phyloP scores from a whole-genome alignment of 2,329 filamentous ascomycete genomes.

The Corynespora cassiicola region DNA sequence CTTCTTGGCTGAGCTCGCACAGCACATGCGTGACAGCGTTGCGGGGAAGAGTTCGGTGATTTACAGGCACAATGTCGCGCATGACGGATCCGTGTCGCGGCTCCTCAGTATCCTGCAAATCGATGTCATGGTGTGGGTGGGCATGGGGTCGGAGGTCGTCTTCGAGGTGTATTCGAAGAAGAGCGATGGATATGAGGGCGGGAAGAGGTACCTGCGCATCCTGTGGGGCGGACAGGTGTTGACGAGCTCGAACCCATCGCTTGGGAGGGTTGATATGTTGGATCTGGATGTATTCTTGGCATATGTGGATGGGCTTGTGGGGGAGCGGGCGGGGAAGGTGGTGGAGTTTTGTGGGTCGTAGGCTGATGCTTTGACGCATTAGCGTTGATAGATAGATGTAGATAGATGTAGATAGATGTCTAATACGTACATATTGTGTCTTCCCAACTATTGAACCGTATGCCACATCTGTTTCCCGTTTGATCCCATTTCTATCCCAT shows the following conservation, averaged over 20 bases:
- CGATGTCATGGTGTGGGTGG: slow-evolving; percentile 82
- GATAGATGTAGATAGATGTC: too few species aligned
- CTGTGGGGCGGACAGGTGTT: slow-evolving; percentile 74
- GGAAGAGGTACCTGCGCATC: slow-evolving; percentile 64
- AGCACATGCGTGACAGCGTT: slow-evolving; percentile 63
- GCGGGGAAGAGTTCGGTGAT: slow-evolving; percentile 41
- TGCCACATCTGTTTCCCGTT: too few species aligned
- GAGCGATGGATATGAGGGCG: slow-evolving; percentile 13
- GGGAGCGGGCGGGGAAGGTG: slow-evolving; percentile 54
- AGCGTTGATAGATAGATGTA: too few species aligned
- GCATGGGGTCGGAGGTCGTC: slow-evolving; percentile 80
- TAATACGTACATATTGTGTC: too few species aligned
- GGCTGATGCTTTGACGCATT: too few species aligned
- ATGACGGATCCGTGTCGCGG: slow-evolving; percentile 75
- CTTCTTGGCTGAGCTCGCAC: slow-evolving; percentile 74
- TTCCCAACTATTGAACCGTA: too few species aligned
- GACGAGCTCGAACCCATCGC: slow-evolving; percentile 69
- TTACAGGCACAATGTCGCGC: slow-evolving; percentile 80
- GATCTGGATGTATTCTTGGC: slow-evolving; percentile 67
- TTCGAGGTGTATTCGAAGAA: slow-evolving; percentile 69
- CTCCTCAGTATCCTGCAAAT: slow-evolving; percentile 74
- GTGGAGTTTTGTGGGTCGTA: slow-evolving; percentile 39
- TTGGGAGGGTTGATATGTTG: slow-evolving; percentile 76
- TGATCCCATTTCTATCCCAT: too few species aligned
- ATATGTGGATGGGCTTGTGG: slow-evolving; percentile 77